Evolutionary conservation across 2,329 filamentous ascomycete species (phyloP).

Genomic region (Nannizzia gypsea): DNA sequence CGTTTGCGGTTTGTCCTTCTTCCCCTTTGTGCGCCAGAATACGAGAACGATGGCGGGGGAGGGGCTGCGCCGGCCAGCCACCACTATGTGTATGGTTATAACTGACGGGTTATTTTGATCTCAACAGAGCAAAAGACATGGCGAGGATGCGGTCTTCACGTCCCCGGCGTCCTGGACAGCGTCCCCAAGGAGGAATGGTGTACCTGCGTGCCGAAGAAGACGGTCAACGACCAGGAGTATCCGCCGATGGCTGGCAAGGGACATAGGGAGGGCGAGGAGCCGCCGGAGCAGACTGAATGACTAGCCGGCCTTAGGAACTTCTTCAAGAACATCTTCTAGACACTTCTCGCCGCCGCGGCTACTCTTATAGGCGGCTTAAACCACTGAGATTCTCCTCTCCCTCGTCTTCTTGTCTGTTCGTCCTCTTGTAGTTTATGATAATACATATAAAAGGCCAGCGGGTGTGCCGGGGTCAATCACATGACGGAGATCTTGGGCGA

Average conservation of each 20-base stretch:
- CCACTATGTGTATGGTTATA: too few relatives aligned
- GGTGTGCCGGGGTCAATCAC: background rate
- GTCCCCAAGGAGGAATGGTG: conserved; percentile 43
- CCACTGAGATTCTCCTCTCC: background rate
- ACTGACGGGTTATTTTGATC: background rate
- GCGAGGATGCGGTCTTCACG: conserved; percentile 43
- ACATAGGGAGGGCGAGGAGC: conserved; percentile 6
- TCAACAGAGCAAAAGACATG: conserved; percentile 36
- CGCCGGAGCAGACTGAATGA: background rate
- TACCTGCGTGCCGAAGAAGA: conserved; percentile 43
- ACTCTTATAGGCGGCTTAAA: background rate
- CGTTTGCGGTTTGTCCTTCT: conserved; percentile 9
- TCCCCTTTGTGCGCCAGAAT: background rate
- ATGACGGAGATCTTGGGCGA: background rate
- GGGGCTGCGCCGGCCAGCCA: background rate
- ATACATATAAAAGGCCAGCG: too few relatives aligned
- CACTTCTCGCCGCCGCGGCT: background rate
- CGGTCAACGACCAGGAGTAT: conserved; percentile 41
- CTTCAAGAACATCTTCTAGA: conserved; percentile 4
- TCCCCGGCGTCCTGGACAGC: conserved; percentile 42
- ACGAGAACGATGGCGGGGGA: background rate
- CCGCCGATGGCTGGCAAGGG: conserved; percentile 40
- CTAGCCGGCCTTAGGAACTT: background rate
- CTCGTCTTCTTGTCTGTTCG: background rate
- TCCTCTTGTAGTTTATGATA: background rate